Conservation (phyloP, 768 basidiomycete species). For the Inosperma sp. region DNA sequence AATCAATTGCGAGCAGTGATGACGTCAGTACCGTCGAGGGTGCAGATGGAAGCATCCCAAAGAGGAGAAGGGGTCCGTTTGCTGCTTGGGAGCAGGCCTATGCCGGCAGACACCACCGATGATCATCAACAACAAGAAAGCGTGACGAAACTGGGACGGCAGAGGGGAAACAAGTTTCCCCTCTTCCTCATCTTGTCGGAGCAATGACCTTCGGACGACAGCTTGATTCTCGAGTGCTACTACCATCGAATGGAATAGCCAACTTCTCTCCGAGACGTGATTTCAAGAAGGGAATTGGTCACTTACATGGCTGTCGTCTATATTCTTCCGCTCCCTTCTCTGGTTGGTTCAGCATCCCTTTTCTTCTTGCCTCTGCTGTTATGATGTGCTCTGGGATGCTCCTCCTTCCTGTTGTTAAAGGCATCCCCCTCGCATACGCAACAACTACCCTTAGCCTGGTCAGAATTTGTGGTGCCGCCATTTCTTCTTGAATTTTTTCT, state of each 20-base stretch:
- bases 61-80: conserved; percentile 13
- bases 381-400: too few relatives aligned
- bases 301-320: too few relatives aligned
- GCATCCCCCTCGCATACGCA: too few relatives aligned
- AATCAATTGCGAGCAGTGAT: conserved; percentile 31
- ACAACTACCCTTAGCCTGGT: too few relatives aligned
- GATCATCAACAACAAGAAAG: not conserved
- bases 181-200: conserved; percentile 14
- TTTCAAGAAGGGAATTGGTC: too few relatives aligned
- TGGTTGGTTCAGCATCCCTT: too few relatives aligned
- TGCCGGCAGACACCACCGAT: not conserved
- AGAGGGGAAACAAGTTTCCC: conserved; percentile 16
- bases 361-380: too few relatives aligned
- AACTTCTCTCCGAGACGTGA: not conserved
- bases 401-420: too few relatives aligned
- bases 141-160: not conserved
- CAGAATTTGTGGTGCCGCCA: too few relatives aligned
- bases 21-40: too few relatives aligned
- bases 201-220: conserved; percentile 1
- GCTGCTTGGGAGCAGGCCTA: not conserved
- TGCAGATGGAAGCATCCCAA: conserved; percentile 13
- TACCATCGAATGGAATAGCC: not conserved
- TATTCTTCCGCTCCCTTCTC: too few relatives aligned
- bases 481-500: too few relatives aligned
- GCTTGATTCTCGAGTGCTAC: not conserved